Conservation (phyloP, 75 land plant genomes). For the Sequoiadendron giganteum region DNA sequence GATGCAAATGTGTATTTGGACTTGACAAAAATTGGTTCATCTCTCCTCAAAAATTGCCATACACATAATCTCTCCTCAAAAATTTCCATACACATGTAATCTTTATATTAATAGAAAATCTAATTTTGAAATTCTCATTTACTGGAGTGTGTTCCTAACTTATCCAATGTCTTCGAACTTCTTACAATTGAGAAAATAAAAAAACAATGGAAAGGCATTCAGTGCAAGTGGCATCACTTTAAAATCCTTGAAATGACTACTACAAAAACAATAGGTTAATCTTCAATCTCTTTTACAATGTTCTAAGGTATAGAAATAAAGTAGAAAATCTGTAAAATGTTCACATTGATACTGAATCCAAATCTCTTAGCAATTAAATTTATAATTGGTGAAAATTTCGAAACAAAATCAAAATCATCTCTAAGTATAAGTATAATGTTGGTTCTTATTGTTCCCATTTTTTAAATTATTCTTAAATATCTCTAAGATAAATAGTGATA, state of each 20-base stretch:
- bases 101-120: not conserved
- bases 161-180: not conserved
- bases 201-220: not conserved
- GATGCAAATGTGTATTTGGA: not conserved
- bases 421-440: not conserved
- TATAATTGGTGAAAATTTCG: too few relatives aligned
- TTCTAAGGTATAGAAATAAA: too few relatives aligned
- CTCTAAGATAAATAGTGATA: not conserved
- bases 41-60: not conserved
- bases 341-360: not conserved
- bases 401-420: not conserved
- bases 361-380: not conserved
- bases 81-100: too few relatives aligned
- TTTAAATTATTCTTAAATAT: not conserved
- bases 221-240: not conserved
- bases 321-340: not conserved
- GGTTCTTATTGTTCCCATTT: not conserved
- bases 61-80: too few relatives aligned
- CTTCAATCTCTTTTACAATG: not conserved
- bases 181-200: too few relatives aligned
- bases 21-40: not conserved
- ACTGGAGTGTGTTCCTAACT: not conserved
- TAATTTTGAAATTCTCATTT: not conserved
- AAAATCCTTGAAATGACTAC: not conserved
- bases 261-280: not conserved